Base-by-base conservation (phyloP, 129 eudicot species). In the Helichrysum umbraculigerum region DNA sequence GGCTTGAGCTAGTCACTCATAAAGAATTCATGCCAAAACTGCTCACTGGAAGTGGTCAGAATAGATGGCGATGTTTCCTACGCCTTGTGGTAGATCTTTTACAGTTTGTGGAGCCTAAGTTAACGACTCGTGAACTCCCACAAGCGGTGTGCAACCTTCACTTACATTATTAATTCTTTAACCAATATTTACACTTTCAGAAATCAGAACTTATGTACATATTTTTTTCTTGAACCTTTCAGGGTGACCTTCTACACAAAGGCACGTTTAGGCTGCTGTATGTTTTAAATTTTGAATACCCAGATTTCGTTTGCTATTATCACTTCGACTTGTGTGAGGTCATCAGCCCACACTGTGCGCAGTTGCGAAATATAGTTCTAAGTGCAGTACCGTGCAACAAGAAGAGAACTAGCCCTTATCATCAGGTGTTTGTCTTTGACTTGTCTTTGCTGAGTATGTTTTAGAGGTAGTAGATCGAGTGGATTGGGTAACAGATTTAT, bases 1-100 rank as follows among this genome's bases (percentile, higher is more conserved):
- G 96, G 97, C 86, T 89, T 71, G 97, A 92, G 80, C 85, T 92
- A 50, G 91, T 92, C 17, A 89, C 91, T 70, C 96, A 87, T 68
- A 84, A 82, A 68, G 76, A 84, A 67, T 92, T 92, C 86, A 89
- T 92, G 97, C 97, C 96, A 25, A 85, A 82, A 73, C 77, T 92
- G 64, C 91, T 92, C 17, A 70, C 82, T 56, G 85, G 71, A 71
- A 86, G 83, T 81, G 83, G 68, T 70, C 91, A 87, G 72, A 87
- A 87, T 68, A 96, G 96, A 3, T 92, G 97, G 97, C 87, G 89
- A 32, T 82, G 73, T 66, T 86, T 89, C 28, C 89, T 87, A 54
- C 81, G 85, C 51, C 76, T 92, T 73, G 67, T 92, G 67, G 78
- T 92, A 34, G 97, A 89, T 75, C 73, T 89, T 60, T 85, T 92